Evolutionary conservation across 2,329 filamentous ascomycete species (phyloP).

Genomic region (Berkeleyomyces basicola): DNA sequence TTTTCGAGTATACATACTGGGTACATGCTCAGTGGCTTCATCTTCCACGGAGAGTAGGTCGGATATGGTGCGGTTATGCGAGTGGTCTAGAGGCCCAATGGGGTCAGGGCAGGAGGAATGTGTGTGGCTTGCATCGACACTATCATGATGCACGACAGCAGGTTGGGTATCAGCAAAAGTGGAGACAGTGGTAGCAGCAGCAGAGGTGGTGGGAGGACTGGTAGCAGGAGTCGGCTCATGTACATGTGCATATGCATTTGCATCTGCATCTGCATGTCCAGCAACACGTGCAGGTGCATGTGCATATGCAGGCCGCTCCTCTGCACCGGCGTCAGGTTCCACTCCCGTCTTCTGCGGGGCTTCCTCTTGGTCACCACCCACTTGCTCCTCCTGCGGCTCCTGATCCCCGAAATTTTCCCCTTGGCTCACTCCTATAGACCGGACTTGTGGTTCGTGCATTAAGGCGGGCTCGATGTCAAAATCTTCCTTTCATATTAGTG

Average conservation of each 20-base stretch:
- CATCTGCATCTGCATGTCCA: neutral
- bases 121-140: neutral
- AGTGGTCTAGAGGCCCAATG: neutral
- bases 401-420: neutral
- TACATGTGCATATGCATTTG: neutral
- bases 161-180: neutral
- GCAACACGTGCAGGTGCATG: neutral
- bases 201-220: neutral
- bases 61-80: neutral
- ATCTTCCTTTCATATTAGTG: slow-evolving; percentile 7
- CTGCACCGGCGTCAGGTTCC: neutral
- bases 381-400: neutral
- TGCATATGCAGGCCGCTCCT: neutral
- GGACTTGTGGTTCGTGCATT: neutral
- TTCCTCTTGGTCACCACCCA: neutral
- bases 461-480: slow-evolving; percentile 2
- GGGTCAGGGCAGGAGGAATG: neutral
- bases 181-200: neutral
- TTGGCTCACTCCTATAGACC: neutral
- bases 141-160: neutral
- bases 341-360: neutral
- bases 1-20: neutral
- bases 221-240: neutral
- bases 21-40: neutral
- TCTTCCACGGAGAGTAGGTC: neutral